Evolutionary conservation across 2,329 filamentous ascomycete species (phyloP).

Genomic region (Hysterium pulicare): DNA sequence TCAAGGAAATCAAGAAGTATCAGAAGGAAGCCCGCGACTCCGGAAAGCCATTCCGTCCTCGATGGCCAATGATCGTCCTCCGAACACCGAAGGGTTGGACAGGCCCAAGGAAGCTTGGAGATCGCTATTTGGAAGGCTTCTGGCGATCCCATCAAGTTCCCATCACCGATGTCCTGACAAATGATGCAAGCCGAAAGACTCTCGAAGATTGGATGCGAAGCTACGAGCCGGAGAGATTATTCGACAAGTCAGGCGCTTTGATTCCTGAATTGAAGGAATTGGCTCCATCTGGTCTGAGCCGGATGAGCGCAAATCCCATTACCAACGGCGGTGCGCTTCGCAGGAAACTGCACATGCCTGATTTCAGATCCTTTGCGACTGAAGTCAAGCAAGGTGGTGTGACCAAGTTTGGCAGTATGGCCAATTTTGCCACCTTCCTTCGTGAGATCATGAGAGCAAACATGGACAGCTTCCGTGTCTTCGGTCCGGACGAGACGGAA

Average conservation of each 20-base stretch:
- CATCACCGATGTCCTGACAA: conserved; percentile 65
- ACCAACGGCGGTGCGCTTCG: conserved; percentile 67
- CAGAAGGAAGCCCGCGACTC: conserved; percentile 71
- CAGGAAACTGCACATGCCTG: conserved; percentile 65
- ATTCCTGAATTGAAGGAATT: conserved; percentile 61
- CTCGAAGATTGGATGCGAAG: conserved; percentile 75
- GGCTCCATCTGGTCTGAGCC: conserved; percentile 61
- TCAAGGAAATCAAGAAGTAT: conserved; percentile 64
- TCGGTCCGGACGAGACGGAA: conserved; percentile 77
- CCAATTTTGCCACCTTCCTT: conserved; percentile 64
- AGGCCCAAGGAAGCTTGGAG: conserved; percentile 67
- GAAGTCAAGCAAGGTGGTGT: conserved; percentile 60
- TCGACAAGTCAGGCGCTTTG: conserved; percentile 62
- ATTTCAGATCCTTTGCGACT: conserved; percentile 67
- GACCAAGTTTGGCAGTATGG: conserved; percentile 61
- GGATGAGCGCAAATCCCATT: conserved; percentile 76
- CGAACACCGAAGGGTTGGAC: conserved; percentile 80
- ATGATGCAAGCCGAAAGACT: conserved; percentile 62
- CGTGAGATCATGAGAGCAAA: conserved; percentile 66
- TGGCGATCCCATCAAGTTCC: conserved; percentile 78
- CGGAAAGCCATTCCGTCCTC: conserved; percentile 65
- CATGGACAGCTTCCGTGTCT: conserved; percentile 66
- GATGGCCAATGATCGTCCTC: conserved; percentile 77
- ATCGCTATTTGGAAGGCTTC: conserved; percentile 70
- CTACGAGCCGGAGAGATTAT: conserved; percentile 71